Conservation (phyloP, 164 flowering plant species). For the Nymphaea thermarum region DNA sequence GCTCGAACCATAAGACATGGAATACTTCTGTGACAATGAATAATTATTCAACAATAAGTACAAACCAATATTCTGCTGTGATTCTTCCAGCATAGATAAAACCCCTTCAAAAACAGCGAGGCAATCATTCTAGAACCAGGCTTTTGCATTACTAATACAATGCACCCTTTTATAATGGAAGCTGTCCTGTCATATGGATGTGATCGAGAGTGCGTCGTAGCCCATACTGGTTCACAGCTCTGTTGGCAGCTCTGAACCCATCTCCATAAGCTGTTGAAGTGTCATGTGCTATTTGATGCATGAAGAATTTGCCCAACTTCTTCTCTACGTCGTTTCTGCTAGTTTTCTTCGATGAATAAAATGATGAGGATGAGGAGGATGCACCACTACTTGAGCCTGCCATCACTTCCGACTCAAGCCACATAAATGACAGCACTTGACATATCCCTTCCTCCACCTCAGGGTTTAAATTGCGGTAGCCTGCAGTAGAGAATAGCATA, state of each 20-base stretch:
- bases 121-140: constrained; percentile 12
- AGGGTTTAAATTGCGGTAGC: constrained; percentile 62
- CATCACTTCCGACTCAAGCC: constrained; percentile 91
- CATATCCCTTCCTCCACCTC: constrained; percentile 96
- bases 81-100: too few relatives aligned
- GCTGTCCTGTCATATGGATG: constrained; percentile 56
- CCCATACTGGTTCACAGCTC: constrained; percentile 78
- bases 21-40: too few relatives aligned
- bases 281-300: constrained; percentile 83
- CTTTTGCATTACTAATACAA: not conserved
- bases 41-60: too few relatives aligned
- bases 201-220: constrained; percentile 71
- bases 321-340: constrained; percentile 52
- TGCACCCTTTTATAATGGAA: constrained; percentile 26
- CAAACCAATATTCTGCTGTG: too few relatives aligned
- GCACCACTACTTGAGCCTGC: constrained; percentile 28
- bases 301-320: constrained; percentile 79
- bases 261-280: constrained; percentile 83
- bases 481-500: constrained; percentile 20
- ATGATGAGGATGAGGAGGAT: not conserved
- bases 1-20: too few relatives aligned
- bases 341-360: constrained; percentile 58
- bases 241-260: constrained; percentile 76
- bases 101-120: too few relatives aligned
- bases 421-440: constrained; percentile 77